Percentiles rank a stretch among this genome's conserved stretches.
Evolutionary conservation across 345 rosid genomes (phyloP).

Genomic region (Ricinus communis): DNA sequence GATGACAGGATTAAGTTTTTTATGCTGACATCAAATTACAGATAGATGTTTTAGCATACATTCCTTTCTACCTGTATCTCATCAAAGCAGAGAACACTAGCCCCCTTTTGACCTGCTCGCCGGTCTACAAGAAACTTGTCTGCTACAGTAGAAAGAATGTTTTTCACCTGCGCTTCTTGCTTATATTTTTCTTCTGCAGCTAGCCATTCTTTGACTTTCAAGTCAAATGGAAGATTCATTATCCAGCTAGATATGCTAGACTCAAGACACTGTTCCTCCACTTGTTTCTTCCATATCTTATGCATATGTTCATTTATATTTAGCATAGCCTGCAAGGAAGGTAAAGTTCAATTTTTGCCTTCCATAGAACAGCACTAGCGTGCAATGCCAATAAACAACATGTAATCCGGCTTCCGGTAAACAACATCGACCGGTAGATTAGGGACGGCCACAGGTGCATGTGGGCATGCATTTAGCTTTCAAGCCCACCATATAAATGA

Average conservation of each 20-base stretch:
- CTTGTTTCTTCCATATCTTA: conserved; percentile 81
- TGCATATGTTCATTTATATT: conserved; percentile 89
- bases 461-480: background rate
- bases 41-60: conserved; percentile 3
- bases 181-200: conserved; percentile 87
- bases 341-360: conserved; percentile 6
- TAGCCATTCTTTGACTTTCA: conserved; percentile 82
- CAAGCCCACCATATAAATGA: background rate
- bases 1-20: conserved; percentile 2
- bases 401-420: background rate
- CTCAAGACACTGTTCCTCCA: conserved; percentile 53
- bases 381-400: background rate
- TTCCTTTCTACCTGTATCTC: conserved; percentile 72
- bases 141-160: conserved; percentile 89
- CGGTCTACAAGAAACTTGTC: conserved; percentile 71
- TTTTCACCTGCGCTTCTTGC: conserved; percentile 73
- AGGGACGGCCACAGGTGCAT: too few species aligned
- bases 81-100: conserved; percentile 87
- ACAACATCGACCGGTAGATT: too few species aligned
- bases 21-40: background rate
- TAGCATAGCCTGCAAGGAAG: conserved; percentile 70
- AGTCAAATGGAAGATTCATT: conserved; percentile 79
- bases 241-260: conserved; percentile 76
- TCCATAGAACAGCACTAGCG: background rate
- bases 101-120: conserved; percentile 60